These are phyloP conservation scores for Sutorius eximius DNA, from an alignment of 1,284 basidiomycete species.

Conservation along the genomic window DNA sequence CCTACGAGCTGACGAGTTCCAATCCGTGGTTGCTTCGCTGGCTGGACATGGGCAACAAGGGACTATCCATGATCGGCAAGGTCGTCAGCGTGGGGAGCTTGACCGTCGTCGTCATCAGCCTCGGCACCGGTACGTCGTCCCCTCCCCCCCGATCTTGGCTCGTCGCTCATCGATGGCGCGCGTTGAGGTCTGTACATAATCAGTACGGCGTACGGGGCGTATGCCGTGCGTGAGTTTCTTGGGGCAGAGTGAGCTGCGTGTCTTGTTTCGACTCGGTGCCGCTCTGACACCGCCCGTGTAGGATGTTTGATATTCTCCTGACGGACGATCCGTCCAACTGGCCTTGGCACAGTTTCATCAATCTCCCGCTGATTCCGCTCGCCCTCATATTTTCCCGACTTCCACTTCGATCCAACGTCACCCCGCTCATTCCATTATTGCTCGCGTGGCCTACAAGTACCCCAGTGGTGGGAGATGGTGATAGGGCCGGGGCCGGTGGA, in stretches of 20 bases:
- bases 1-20: conserved; percentile 66
- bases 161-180: neutral
- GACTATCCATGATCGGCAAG: conserved; percentile 50
- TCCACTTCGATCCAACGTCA: conserved; percentile 46
- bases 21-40: conserved; percentile 52
- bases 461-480: conserved; percentile 35
- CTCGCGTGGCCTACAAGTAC: conserved; percentile 63
- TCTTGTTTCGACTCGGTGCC: neutral
- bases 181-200: conserved; percentile 58
- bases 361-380: conserved; percentile 64
- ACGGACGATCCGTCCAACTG: conserved; percentile 65
- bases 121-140: conserved; percentile 41
- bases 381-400: conserved; percentile 58
- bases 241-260: conserved; percentile 56
- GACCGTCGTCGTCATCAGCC: conserved; percentile 43
- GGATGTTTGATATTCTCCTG: conserved; percentile 60
- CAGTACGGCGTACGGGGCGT: conserved; percentile 67
- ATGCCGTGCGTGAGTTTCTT: conserved; percentile 66
- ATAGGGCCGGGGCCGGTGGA: neutral
- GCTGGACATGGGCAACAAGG: conserved; percentile 49
- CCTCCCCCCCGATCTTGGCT: neutral
- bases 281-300: conserved; percentile 22
- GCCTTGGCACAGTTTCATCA: conserved; percentile 69
- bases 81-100: conserved; percentile 49
- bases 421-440: conserved; percentile 55